phyloP scores from a whole-genome alignment of 305 asterid species.

The Rubia balearica region DNA sequence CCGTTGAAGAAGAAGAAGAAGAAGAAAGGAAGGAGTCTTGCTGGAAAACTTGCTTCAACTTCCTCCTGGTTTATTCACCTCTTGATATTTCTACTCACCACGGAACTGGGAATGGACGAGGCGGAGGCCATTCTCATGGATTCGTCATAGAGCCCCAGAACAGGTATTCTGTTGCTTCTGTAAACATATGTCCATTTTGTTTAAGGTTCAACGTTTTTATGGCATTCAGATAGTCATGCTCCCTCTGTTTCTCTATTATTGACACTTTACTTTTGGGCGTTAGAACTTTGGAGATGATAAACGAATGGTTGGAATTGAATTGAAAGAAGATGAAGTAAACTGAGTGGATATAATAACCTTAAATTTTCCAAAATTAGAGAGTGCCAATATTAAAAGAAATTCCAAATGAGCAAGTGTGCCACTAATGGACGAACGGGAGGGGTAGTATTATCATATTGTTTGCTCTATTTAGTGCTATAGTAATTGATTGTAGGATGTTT shows the following conservation, averaged over 20 bases:
- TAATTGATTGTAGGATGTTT: background rate
- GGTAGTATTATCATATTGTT: too few relatives aligned
- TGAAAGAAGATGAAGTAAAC: too few relatives aligned
- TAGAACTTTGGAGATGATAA: too few relatives aligned
- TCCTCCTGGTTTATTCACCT: conserved; percentile 22
- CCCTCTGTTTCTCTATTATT: too few relatives aligned
- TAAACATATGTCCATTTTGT: background rate
- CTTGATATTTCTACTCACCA: conserved; percentile 13
- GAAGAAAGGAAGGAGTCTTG: conserved; percentile 22
- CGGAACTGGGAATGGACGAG: conserved; percentile 11
- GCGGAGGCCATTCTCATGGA: conserved; percentile 21
- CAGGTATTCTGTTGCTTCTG: conserved; percentile 23
- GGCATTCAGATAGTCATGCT: background rate
- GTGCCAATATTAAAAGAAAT: too few relatives aligned
- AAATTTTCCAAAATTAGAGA: too few relatives aligned
- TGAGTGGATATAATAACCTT: too few relatives aligned
- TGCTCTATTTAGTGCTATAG: too few relatives aligned
- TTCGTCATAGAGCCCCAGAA: conserved; percentile 41
- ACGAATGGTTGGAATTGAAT: too few relatives aligned
- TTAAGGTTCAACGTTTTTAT: background rate
- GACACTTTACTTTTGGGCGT: too few relatives aligned
- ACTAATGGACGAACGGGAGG: too few relatives aligned
- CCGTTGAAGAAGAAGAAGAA: conserved; percentile 35
- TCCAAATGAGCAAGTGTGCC: too few relatives aligned
- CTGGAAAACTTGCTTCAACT: conserved; percentile 29